Evolutionary conservation across 352 stramenopile species (phyloP).

Genomic region (Pythium vanterpoolii): DNA sequence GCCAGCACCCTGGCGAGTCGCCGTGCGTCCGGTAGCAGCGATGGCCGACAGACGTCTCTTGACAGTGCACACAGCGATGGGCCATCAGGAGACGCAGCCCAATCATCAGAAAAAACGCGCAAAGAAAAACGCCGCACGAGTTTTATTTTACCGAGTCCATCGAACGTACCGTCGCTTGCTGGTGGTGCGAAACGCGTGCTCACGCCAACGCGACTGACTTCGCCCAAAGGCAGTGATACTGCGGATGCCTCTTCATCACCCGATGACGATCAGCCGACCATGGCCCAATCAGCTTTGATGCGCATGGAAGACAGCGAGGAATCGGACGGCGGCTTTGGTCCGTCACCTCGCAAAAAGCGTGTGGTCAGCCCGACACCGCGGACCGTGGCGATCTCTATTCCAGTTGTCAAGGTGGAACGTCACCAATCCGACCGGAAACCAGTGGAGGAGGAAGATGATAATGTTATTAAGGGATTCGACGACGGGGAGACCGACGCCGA

Average conservation of each 20-base stretch:
- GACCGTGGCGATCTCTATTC: neutral
- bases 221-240: conserved; percentile 16
- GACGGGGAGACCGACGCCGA: conserved; percentile 14
- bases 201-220: conserved; percentile 36
- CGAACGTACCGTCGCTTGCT: conserved; percentile 36
- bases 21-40: neutral
- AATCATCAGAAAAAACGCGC: conserved; percentile 8
- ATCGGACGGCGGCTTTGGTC: conserved; percentile 20
- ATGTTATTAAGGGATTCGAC: conserved; percentile 6
- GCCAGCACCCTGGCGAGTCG: neutral
- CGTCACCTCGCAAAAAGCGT: conserved; percentile 22
- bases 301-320: conserved; percentile 23
- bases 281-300: no score
- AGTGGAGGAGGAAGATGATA: neutral
- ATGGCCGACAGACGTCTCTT: conserved; percentile 2
- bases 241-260: conserved; percentile 8
- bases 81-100: neutral
- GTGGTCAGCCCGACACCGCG: neutral
- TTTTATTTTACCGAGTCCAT: conserved; percentile 46
- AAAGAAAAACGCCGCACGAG: conserved; percentile 48
- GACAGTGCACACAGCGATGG: neutral
- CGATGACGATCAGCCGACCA: neutral
- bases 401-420: neutral
- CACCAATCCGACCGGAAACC: neutral
- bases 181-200: conserved; percentile 58